Percentiles rank a stretch among this genome's conserved stretches.
Conservation (phyloP, 2,329 filamentous ascomycete species). For the Beauveria varroae region DNA sequence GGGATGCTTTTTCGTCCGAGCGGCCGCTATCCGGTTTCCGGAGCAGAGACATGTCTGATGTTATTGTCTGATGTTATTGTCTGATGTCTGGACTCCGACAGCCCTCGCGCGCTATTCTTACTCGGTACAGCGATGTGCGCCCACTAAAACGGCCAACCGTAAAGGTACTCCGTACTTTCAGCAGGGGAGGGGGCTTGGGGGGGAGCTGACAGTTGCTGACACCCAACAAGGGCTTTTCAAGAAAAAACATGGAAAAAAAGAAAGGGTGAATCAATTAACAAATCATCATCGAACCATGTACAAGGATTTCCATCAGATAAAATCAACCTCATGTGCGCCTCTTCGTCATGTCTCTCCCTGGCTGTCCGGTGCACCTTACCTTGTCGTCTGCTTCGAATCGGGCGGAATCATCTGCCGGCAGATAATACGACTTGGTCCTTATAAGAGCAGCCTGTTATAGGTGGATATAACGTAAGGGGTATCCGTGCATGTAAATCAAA, state of each 20-base stretch:
- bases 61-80: neutral
- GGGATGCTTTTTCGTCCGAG: neutral
- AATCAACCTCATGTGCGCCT: too few relatives aligned
- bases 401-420: neutral
- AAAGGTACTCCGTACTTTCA: too few relatives aligned
- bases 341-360: too few relatives aligned
- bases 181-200: too few relatives aligned
- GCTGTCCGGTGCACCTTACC: too few relatives aligned
- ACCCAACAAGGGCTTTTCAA: too few relatives aligned
- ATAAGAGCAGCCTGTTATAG: neutral
- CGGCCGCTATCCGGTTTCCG: constrained; percentile 3
- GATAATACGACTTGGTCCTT: neutral
- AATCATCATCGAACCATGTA: too few relatives aligned
- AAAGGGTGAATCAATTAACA: too few relatives aligned
- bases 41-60: neutral
- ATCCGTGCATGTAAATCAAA: neutral
- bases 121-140: too few relatives aligned
- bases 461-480: neutral
- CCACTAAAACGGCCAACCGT: neutral
- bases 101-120: neutral
- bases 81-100: neutral
- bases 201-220: too few relatives aligned
- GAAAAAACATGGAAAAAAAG: too few relatives aligned
- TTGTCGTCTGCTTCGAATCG: neutral
- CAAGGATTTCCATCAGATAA: too few relatives aligned